A percentile compares a stretch with the other conserved stretches of the same genome.
phyloP scores from a whole-genome alignment of 352 stramenopile species.

The Phytophthora sojae region DNA sequence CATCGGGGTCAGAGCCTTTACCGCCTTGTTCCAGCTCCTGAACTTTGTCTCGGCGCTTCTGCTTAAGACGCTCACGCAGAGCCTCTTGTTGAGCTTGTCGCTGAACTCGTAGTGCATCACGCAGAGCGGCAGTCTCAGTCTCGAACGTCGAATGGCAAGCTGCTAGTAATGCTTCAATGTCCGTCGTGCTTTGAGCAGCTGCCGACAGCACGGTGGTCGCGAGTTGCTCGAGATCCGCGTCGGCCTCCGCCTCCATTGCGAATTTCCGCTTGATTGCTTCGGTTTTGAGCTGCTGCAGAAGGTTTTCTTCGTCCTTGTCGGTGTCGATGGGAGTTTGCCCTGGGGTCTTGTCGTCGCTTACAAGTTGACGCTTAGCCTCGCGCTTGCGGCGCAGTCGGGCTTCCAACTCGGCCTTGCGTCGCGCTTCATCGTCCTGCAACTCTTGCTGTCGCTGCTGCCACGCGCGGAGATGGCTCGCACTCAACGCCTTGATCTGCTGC shows the following conservation, averaged over 20 bases:
- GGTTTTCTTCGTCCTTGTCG: constrained; percentile 18
- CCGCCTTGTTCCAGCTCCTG: constrained; percentile 13
- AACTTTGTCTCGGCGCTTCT: constrained; percentile 18
- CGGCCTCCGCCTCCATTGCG: constrained; percentile 29
- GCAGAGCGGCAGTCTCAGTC: constrained; percentile 28
- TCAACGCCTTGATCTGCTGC: constrained; percentile 44
- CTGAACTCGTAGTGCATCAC: constrained; percentile 21
- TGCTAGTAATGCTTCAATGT: constrained; percentile 41
- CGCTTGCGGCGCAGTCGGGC: constrained; percentile 27
- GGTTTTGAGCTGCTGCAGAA: constrained; percentile 26
- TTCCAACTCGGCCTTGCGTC: constrained; percentile 27
- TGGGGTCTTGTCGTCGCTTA: not conserved
- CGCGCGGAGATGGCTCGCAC: constrained; percentile 26
- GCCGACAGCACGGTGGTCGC: constrained; percentile 28
- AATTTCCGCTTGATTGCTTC: constrained; percentile 27
- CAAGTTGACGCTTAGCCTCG: constrained; percentile 8
- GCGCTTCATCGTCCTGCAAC: constrained; percentile 32
- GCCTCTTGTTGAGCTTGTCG: constrained; percentile 31
- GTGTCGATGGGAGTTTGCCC: not conserved
- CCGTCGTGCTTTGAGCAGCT: constrained; percentile 19
- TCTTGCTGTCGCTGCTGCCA: constrained; percentile 39
- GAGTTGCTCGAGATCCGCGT: constrained; percentile 38
- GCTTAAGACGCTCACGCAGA: constrained; percentile 26
- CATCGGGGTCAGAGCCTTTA: not conserved
- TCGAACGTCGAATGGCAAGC: constrained; percentile 40